Conservation (phyloP, 345 rosid species). For the Arabidopsis arenosa region DNA sequence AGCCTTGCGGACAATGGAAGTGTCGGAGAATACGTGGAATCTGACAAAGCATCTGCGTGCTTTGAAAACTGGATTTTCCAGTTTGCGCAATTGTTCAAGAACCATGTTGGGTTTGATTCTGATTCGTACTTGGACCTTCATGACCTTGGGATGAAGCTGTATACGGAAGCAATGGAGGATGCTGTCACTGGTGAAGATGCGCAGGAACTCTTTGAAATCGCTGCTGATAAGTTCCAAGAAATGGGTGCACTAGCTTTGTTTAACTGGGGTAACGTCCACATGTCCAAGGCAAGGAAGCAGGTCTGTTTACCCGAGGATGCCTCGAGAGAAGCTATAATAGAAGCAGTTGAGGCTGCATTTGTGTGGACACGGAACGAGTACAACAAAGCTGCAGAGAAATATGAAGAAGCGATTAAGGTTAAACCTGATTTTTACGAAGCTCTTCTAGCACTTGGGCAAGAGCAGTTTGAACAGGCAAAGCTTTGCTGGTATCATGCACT, state of each 20-base stretch:
- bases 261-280: constrained; percentile 97
- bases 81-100: constrained; percentile 90
- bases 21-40: constrained; percentile 46
- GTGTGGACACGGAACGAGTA: constrained; percentile 85
- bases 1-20: constrained; percentile 56
- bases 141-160: constrained; percentile 89
- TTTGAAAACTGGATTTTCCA: constrained; percentile 87
- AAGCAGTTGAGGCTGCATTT: constrained; percentile 60
- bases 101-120: constrained; percentile 96
- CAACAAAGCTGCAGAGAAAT: constrained; percentile 70
- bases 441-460: constrained; percentile 92
- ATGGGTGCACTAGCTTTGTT: constrained; percentile 94
- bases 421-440: constrained; percentile 95
- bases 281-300: constrained; percentile 86
- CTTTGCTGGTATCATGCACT: constrained; percentile 90
- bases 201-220: constrained; percentile 81
- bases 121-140: constrained; percentile 94
- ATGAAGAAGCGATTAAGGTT: constrained; percentile 75
- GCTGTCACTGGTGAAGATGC: constrained; percentile 84
- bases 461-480: constrained; percentile 96
- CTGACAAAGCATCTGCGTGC: constrained; percentile 51
- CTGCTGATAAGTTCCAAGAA: constrained; percentile 94
- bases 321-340: constrained; percentile 64
- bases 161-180: constrained; percentile 96
- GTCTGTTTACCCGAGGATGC: constrained; percentile 69